Evolutionary conservation across 345 rosid species (phyloP), one percentile per base, ranked within the genome.

Genomic region (Cardiospermum halicacabum): DNA sequence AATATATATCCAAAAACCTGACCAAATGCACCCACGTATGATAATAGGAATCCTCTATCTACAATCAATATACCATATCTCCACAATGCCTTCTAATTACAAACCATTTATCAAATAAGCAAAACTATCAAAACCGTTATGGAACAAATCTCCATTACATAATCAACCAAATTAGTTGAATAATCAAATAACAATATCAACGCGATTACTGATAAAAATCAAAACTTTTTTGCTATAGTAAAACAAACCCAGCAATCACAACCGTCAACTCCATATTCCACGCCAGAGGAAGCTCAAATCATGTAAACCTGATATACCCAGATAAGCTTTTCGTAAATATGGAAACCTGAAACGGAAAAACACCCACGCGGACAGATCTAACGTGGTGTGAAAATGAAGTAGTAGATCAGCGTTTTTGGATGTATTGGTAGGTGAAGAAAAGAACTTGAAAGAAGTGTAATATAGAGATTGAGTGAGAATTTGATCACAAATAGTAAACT

Each of bases 351-450:
- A 0, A 45, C 5, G 3, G 6, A 28, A 15, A 34, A 32, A 50
- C 39, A 49, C 3, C 34, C 11, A 60, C 32, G 39, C 7, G 61
- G 34, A 36, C 13, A 69, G 50, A 26, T 18, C 53, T 16, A 11
- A 50, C 28, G 27, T 54, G 3, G 37, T 31, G 25, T 4, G 28
- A 18, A 13, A 16, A 19, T 19, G 16, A 53, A 25, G 16, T n/a
- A 48, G 31, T 30, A 58, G 18, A 19, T 8, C 16, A 45, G 50
- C 18, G 21, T 16, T 45, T 45, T 5, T 6, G 11, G 50, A n/a
- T 1, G 50, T 1, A 22, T 49, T 60, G 48, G 25, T 61, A 31
- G 74, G 78, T 65, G 60, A 65, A 60, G 71, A 74, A 60, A 64
- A 7, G 64, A 63, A 43, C 45, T n/a, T 1, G 39, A 0, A 16